Base-by-base conservation (phyloP, 371 early-diverging fungal species). In the Amoeboaphelidium protococcarum region DNA sequence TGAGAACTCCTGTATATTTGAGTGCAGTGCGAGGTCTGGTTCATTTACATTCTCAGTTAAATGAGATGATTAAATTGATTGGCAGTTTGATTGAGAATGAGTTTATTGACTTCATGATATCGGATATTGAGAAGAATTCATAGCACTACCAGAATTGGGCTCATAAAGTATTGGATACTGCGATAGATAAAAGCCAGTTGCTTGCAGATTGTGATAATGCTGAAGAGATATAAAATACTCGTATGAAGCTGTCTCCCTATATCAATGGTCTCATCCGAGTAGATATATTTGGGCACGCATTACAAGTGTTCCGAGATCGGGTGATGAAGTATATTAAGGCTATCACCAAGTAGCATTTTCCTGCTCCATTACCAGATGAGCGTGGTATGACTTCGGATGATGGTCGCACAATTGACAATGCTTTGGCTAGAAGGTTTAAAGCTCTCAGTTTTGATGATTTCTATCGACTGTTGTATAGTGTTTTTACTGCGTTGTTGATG, bases 401-500 rank as follows among this genome's bases (percentile, higher is more conserved):
- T n/a, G n/a, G n/a, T n/a, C n/a, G n/a, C n/a, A n/a, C n/a, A n/a
- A n/a, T n/a, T n/a, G n/a, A 23, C 6, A 58, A 58, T 23, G 53
- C 53, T 1, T 53, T 64, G 4, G 59, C 68, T 2, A 54, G 52
- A 25, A 60, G 60, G 31, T 55, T 71, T 26, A 52, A 63, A 2
- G 49, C 60, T 2, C 68, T 89, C 81, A 74, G 80, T 2, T 76
- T 88, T 51, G 74, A 81, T 41, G 61, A 76, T 2, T 91, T 82
- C 56, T 73, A 76, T 51, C 66, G 72, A 25, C 63, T 82, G 62
- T 57, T 87, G 1, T n/a, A n/a, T n/a, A n/a, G n/a, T n/a, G n/a
- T n/a, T n/a, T n/a, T n/a, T n/a, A n/a, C n/a, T n/a, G n/a, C n/a
- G n/a, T n/a, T n/a, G n/a, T n/a, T n/a, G n/a, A n/a, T n/a, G n/a